phyloP scores from a whole-genome alignment of 257 asterid genomes.

The Rubia yunnanensis region DNA sequence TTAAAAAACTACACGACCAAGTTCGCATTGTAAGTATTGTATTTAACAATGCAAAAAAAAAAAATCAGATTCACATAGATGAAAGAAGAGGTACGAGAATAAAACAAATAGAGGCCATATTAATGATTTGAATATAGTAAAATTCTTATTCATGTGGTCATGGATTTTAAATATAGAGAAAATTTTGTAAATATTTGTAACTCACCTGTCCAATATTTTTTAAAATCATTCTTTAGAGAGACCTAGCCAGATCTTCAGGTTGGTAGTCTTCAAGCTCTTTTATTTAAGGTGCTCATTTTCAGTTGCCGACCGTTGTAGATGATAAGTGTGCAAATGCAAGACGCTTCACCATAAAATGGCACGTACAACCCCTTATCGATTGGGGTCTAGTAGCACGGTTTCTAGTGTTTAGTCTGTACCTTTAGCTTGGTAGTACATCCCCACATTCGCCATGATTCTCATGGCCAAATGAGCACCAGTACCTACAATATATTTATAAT shows the following conservation, averaged over 20 bases:
- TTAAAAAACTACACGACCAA: too few relatives aligned
- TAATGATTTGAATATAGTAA: background rate
- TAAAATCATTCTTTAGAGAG: conserved; percentile 85
- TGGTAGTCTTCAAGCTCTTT: conserved; percentile 62
- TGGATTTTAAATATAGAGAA: background rate
- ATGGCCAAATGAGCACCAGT: conserved; percentile 99
- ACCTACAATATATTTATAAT: conserved; percentile 46
- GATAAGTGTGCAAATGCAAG: conserved; percentile 79
- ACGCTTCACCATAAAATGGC: conserved; percentile 89
- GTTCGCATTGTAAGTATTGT: too few relatives aligned
- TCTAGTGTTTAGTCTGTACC: conserved; percentile 81
- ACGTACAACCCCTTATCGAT: conserved; percentile 95
- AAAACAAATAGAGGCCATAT: background rate
- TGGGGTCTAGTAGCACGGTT: conserved; percentile 99
- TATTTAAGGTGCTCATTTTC: too few relatives aligned
- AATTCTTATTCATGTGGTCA: background rate
- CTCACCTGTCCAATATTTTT: conserved; percentile 87
- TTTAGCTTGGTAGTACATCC: conserved; percentile 75
- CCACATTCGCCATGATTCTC: conserved; percentile 99
- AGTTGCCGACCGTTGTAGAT: conserved; percentile 79
- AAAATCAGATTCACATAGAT: background rate
- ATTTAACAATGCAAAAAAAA: background rate
- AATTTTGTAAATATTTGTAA: background rate
- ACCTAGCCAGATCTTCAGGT: conserved; percentile 74
- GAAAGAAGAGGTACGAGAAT: background rate